phyloP scores from a whole-genome alignment of 805 yeast genomes.

The Zygoascus tannicola region DNA sequence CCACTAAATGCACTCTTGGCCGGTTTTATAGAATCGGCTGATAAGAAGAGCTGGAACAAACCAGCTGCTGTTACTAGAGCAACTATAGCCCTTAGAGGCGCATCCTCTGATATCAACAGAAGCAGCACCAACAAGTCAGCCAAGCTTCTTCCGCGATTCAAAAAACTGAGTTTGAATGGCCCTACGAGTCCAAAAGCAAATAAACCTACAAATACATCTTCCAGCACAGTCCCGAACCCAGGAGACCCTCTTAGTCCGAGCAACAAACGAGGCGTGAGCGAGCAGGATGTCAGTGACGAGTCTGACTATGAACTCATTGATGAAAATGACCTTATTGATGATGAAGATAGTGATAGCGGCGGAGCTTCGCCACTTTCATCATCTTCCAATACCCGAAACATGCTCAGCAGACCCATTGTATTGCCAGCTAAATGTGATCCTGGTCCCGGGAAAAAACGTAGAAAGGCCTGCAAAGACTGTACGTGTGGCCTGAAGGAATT shows the following conservation, averaged over 20 bases:
- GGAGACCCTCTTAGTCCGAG: no score
- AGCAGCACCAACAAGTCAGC: constrained; percentile 1
- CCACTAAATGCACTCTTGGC: constrained; percentile 52
- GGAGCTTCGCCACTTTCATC: not conserved
- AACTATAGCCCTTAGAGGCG: constrained; percentile 11
- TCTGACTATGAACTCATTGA: constrained; percentile 45
- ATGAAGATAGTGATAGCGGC: constrained; percentile 22
- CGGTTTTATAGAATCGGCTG: constrained; percentile 45
- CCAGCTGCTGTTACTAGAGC: constrained; percentile 31
- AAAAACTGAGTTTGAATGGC: constrained; percentile 20
- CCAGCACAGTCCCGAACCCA: constrained; percentile 30
- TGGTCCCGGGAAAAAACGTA: constrained; percentile 44
- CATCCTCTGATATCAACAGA: constrained; percentile 9
- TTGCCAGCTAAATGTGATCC: constrained; percentile 53
- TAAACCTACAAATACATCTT: constrained; percentile 38
- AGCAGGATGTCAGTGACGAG: constrained; percentile 34
- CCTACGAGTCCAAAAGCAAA: constrained; percentile 3
- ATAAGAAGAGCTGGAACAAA: constrained; percentile 45
- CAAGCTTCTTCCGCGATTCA: constrained; percentile 16
- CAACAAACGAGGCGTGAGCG: constrained; percentile 36
- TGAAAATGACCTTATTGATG: constrained; percentile 47
- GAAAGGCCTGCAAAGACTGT: constrained; percentile 96
- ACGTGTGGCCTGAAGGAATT: constrained; percentile 91
- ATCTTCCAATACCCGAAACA: not conserved
- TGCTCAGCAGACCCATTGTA: constrained; percentile 31